phyloP scores from a whole-genome alignment of 2,329 filamentous ascomycete species.

The Fusarium nisikadoi region DNA sequence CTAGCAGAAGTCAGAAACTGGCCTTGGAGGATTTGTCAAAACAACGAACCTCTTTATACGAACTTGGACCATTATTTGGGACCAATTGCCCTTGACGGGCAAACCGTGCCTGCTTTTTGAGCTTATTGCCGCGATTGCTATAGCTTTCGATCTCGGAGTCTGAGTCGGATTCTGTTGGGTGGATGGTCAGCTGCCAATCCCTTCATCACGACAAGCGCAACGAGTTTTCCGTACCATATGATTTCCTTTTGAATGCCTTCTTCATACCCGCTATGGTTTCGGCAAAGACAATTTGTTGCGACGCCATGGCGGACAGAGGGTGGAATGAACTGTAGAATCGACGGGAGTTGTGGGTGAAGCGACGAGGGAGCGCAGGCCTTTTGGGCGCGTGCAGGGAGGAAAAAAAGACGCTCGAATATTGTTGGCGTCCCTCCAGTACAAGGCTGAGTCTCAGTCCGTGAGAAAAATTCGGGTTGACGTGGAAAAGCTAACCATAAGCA shows the following conservation, averaged over 20 bases:
- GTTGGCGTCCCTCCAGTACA: background rate
- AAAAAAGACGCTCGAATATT: background rate
- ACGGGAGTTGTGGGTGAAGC: constrained; percentile 31
- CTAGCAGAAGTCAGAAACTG: constrained; percentile 55
- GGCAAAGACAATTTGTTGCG: constrained; percentile 70
- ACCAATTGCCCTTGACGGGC: constrained; percentile 76
- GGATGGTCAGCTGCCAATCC: constrained; percentile 35
- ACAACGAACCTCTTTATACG: constrained; percentile 73
- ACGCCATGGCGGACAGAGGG: constrained; percentile 50
- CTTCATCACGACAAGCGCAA: constrained; percentile 1
- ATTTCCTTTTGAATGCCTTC: constrained; percentile 72
- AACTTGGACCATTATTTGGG: constrained; percentile 70
- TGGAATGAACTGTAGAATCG: constrained; percentile 20
- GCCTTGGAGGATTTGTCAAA: constrained; percentile 14
- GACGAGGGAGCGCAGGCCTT: constrained; percentile 26
- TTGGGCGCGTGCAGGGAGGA: background rate
- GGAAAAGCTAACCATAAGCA: constrained; percentile 17
- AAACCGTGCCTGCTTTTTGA: constrained; percentile 79
- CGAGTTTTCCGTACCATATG: constrained; percentile 61
- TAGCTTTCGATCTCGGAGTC: constrained; percentile 76
- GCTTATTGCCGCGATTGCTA: constrained; percentile 81
- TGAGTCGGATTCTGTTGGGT: constrained; percentile 75
- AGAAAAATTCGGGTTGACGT: constrained; percentile 15
- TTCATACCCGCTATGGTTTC: constrained; percentile 76
- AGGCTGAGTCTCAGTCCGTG: background rate